Evolutionary conservation across 75 land plant genomes (phyloP).

Genomic region (Pinus albicaulis): DNA sequence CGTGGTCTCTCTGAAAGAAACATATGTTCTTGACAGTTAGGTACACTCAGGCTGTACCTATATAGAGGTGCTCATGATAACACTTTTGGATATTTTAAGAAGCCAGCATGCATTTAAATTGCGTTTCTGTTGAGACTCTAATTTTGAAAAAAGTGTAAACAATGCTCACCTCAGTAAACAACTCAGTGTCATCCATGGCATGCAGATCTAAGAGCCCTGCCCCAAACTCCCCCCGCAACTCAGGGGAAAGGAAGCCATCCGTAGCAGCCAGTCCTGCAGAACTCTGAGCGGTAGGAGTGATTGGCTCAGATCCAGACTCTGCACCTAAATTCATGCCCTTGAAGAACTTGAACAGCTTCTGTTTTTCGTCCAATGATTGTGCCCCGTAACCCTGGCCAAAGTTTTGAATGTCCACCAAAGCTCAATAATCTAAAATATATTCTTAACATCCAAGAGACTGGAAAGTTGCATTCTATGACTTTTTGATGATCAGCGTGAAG

Average conservation of each 20-base stretch:
- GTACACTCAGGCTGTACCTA: too few relatives aligned
- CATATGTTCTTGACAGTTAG: too few relatives aligned
- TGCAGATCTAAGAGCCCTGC: slow-evolving; percentile 95
- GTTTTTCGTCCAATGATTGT: slow-evolving; percentile 84
- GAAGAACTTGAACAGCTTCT: slow-evolving; percentile 73
- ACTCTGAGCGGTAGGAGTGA: slow-evolving; percentile 51
- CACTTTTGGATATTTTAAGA: not conserved
- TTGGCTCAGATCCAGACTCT: slow-evolving; percentile 75
- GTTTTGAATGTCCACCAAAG: not conserved
- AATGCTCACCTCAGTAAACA: slow-evolving; percentile 72
- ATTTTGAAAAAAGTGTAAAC: not conserved
- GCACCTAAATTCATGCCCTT: slow-evolving; percentile 77
- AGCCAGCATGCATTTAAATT: not conserved
- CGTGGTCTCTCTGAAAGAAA: too few relatives aligned
- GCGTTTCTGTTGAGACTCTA: not conserved
- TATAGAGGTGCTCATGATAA: not conserved
- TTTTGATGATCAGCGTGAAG: too few relatives aligned
- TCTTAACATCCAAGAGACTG: too few relatives aligned
- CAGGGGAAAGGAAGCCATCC: slow-evolving; percentile 89
- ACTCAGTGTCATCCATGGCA: slow-evolving; percentile 92
- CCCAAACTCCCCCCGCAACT: slow-evolving; percentile 90
- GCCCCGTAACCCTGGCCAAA: slow-evolving; percentile 75
- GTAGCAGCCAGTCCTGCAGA: slow-evolving; percentile 22
- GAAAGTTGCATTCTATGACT: too few relatives aligned
- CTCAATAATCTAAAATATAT: too few relatives aligned